Percentiles rank a stretch among this genome's conserved stretches.
Evolutionary conservation across 768 basidiomycete genomes (phyloP).

Genomic region (Tephrocybe rancida): DNA sequence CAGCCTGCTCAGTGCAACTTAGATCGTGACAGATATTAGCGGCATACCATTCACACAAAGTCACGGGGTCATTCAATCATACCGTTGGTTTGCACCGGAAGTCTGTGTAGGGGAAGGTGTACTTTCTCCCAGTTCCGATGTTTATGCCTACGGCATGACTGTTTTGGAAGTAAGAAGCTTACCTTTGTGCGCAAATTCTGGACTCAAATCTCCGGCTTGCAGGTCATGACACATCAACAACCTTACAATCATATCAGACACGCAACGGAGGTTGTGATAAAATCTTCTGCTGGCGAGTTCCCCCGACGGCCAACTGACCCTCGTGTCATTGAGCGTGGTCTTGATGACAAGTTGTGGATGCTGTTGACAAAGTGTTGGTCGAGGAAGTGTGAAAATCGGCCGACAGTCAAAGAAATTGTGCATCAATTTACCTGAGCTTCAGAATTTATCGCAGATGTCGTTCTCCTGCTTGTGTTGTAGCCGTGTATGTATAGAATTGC

Average conservation of each 20-base stretch:
- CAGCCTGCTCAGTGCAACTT: not conserved
- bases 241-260: conserved; percentile 54
- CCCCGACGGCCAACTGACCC: conserved; percentile 42
- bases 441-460: no score
- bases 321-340: conserved; percentile 38
- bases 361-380: conserved; percentile 47
- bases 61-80: conserved; percentile 45
- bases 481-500: no score
- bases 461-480: no score
- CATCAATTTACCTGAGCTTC: conserved; percentile 1
- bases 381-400: conserved; percentile 34
- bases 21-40: conserved; percentile 61
- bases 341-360: conserved; percentile 49
- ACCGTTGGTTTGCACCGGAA: conserved; percentile 60
- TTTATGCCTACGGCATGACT: conserved; percentile 62
- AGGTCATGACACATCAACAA: conserved; percentile 57
- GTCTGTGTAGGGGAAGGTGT: conserved; percentile 50
- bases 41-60: conserved; percentile 61
- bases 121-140: conserved; percentile 49
- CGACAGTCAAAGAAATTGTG: conserved; percentile 39
- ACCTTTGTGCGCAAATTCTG: not conserved
- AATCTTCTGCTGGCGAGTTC: conserved; percentile 40
- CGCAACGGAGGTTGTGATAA: conserved; percentile 53
- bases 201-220: not conserved
- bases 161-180: conserved; percentile 47